Evolutionary conservation across 2,329 filamentous ascomycete genomes (phyloP), one percentile per base, ranked within the genome.

Genomic region (Purpureocillium lavendulum): DNA sequence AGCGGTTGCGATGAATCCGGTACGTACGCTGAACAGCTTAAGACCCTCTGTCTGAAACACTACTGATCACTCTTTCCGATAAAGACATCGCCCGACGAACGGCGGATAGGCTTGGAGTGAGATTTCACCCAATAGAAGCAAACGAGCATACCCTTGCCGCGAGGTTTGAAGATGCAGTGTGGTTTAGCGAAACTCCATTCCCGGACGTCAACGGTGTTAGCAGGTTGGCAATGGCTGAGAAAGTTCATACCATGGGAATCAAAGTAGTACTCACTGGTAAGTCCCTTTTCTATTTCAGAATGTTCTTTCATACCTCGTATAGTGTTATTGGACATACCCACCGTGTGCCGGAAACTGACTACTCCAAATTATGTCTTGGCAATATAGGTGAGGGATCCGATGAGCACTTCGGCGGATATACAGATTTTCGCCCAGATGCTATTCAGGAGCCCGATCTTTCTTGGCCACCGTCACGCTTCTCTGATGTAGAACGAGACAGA

Each of bases 241-340:
- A 69, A 1, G 61, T 67, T 1, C 61, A 56, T 11, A 56, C 68
- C 30, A 53, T 62, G 9, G 71, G 71, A 7, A 62, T 70, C 50
- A 73, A 73, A 42, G 73, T 76, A 4, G 66, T 78, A 3, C 55
- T 78, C 4, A 75, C 71, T n/a, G n/a, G n/a, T n/a, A n/a, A n/a
- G n/a, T n/a, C n/a, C n/a, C n/a, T n/a, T n/a, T n/a, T n/a, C n/a
- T n/a, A n/a, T n/a, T n/a, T n/a, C n/a, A n/a, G n/a, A n/a, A n/a
- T n/a, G n/a, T n/a, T n/a, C n/a, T n/a, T n/a, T n/a, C n/a, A n/a
- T n/a, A n/a, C n/a, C n/a, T n/a, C n/a, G n/a, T n/a, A n/a, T n/a
- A n/a, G n/a, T n/a, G n/a, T n/a, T n/a, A n/a, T n/a, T n/a, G n/a
- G n/a, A n/a, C n/a, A n/a, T n/a, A n/a, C n/a, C n/a, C n/a, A n/a